Evolutionary conservation across 108 stramenopile species (phyloP).

Genomic region (Poteriospumella lacustris): DNA sequence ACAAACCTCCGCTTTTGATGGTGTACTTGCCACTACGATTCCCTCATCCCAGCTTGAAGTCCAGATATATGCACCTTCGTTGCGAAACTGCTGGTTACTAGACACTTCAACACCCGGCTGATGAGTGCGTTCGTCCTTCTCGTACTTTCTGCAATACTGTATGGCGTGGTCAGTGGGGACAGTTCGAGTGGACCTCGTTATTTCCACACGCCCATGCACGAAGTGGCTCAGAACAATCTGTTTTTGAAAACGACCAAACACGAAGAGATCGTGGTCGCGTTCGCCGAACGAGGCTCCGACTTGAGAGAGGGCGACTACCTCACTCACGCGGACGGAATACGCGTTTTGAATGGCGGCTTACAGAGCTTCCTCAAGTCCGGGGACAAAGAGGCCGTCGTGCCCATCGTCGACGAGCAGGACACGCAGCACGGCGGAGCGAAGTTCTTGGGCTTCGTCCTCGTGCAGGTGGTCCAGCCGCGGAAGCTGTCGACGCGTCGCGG

Average conservation of each 20-base stretch:
- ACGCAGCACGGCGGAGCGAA: not conserved
- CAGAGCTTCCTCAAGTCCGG: conserved; percentile 3
- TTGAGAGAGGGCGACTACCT: not conserved
- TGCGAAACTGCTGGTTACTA: too few relatives aligned
- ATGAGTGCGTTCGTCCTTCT: too few relatives aligned
- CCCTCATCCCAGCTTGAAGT: too few relatives aligned
- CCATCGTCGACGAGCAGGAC: conserved; percentile 26
- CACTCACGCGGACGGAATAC: conserved; percentile 16
- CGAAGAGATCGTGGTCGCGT: not conserved
- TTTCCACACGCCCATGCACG: not conserved
- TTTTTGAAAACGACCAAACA: not conserved
- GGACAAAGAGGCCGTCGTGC: not conserved
- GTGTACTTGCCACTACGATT: too few relatives aligned
- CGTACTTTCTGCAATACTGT: too few relatives aligned
- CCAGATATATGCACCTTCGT: too few relatives aligned
- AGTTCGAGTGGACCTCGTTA: conserved; percentile 11
- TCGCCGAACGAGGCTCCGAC: conserved; percentile 5
- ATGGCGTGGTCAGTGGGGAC: too few relatives aligned
- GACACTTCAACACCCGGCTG: too few relatives aligned
- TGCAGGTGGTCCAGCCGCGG: conserved; percentile 11
- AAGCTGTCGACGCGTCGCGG: conserved; percentile 17
- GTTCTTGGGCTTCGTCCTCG: conserved; percentile 7
- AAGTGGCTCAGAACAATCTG: not conserved
- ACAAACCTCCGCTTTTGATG: too few relatives aligned
- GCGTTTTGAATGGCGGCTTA: conserved; percentile 6